phyloP scores from a whole-genome alignment of 208 protist species.

The Leishmania lainsoni region DNA sequence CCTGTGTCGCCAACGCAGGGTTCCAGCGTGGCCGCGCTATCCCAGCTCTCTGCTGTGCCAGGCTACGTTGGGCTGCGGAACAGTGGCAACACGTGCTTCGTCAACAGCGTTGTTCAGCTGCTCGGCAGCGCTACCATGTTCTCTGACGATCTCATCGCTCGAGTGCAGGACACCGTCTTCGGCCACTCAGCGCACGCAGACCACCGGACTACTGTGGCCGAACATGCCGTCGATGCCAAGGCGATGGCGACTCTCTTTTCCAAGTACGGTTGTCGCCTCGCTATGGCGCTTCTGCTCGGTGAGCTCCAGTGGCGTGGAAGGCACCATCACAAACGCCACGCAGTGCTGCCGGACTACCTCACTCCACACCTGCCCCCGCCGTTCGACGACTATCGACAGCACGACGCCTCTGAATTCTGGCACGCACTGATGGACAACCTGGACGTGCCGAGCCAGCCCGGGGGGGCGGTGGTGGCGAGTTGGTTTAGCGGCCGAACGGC shows the following conservation, averaged over 20 bases:
- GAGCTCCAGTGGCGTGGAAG: constrained; percentile 61
- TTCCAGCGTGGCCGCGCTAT: not conserved
- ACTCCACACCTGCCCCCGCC: constrained; percentile 34
- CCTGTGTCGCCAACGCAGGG: not conserved
- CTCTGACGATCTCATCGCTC: constrained; percentile 19
- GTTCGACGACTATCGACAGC: constrained; percentile 64
- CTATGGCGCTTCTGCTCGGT: constrained; percentile 37
- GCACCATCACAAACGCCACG: constrained; percentile 12
- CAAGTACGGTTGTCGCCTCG: constrained; percentile 24
- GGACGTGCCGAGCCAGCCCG: constrained; percentile 34
- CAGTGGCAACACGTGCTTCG: constrained; percentile 69
- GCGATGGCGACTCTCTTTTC: not conserved
- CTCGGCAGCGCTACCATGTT: constrained; percentile 52
- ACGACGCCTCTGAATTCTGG: constrained; percentile 78
- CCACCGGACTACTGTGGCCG: not conserved
- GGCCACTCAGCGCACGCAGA: not conserved
- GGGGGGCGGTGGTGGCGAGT: constrained; percentile 33
- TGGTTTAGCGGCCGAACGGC: constrained; percentile 62
- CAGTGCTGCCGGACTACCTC: constrained; percentile 43
- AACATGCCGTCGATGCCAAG: not conserved
- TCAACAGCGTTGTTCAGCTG: constrained; percentile 70
- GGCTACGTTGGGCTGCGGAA: constrained; percentile 58
- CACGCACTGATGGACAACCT: constrained; percentile 66
- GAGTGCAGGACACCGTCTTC: constrained; percentile 25
- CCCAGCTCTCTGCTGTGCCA: constrained; percentile 12